Evolutionary conservation across 2,329 filamentous ascomycete species (phyloP), one percentile per base, ranked within the genome.

Genomic region (Mycosphaerelloides madeirae): DNA sequence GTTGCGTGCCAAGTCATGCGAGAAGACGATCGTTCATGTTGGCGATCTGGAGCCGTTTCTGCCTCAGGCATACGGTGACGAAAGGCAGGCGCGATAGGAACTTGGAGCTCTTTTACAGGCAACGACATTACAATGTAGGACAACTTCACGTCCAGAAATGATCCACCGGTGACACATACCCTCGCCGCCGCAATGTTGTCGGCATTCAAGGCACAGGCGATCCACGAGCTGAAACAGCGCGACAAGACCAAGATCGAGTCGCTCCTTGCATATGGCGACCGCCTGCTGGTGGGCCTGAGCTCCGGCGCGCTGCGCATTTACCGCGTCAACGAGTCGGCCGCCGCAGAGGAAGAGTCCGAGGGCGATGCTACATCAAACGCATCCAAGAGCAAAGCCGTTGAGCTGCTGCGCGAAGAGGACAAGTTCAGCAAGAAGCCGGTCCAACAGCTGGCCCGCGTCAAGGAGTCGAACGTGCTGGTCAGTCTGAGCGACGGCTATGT

Each of bases 161-260:
- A 46, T 31, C 9, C 29, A 15, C 9, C 41, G 41, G 41, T 41
- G 44, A 46, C 31, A 42, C 35, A 3, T n/a, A n/a, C 18, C 14
- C 2, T 14, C 38, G 38, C 38, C 37, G 35, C 15, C 50, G 43
- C 44, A 16, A 63, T 63, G 93, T 84, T 98, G 70, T 94, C 91
- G 70, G 93, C 93, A 65, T 98, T 98, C 72, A 95, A 86, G 59
- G 90, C 93, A 73, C 86, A 87, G 64, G 87, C 90, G 54, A 91
- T 98, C 67, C 86, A 97, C 76, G 93, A 98, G 85, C 85, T 98
- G 62, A 90, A 86, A 73, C 83, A 83, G 68, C 84, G 87, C 68
- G 91, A 97, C 80, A 96, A 94, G 75, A 94, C 87, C 55, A 93
- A 85, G 75, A 95, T 98, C 70, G 93, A 98, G 71, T 93, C 87